Base-by-base conservation (phyloP, 495 filamentous ascomycete genomes). In the Penicillium canariense region DNA sequence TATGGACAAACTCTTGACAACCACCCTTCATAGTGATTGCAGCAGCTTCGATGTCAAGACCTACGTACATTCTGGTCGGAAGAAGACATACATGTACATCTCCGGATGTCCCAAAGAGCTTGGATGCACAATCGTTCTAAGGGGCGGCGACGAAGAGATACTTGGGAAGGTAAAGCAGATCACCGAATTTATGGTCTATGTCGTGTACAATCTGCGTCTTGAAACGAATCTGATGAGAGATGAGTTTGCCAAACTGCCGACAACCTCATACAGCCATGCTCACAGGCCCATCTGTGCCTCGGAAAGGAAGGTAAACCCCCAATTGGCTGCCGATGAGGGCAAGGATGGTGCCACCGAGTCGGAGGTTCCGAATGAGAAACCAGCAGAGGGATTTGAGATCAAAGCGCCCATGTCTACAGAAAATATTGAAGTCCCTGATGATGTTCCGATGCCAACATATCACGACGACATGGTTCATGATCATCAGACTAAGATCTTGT, bases 161-260 rank as follows among this genome's bases (percentile, higher is more conserved):
- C 79, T 99, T 5, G 74, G 81, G 2, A 88, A 83, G 54, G 85
- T 99, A 68, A 99, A 99, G 66, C 83, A 83, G 39, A 95, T 99
- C 61, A 95, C 94, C 2, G 95, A 99, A 67, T 96, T 99, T 63
- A 96, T 99, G 91, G 85, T 93, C 50, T 99, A 97, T 64, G 95
- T 99, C 22, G 91, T 97, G 14, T 97, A 99, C 70, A 99, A 96
- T 60, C 79, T 97, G 18, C 96, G 94, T 66, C 81, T 99, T 7
- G 95, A 99, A 70, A 96, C 95, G 2, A 96, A 86, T 63, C 70
- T 99, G 42, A 94, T 99, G 88, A 83, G 92, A 46, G 95, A 99
- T 71, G 92, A 96, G 59, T 96, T 90, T 67, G 88, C 95, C 22
- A 79, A 92, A 51, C 86, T 97, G 42, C 92, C 95, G 11, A 82